Evolutionary conservation across 306 rosid genomes (phyloP).

Genomic region (Aeschynomene evenia): DNA sequence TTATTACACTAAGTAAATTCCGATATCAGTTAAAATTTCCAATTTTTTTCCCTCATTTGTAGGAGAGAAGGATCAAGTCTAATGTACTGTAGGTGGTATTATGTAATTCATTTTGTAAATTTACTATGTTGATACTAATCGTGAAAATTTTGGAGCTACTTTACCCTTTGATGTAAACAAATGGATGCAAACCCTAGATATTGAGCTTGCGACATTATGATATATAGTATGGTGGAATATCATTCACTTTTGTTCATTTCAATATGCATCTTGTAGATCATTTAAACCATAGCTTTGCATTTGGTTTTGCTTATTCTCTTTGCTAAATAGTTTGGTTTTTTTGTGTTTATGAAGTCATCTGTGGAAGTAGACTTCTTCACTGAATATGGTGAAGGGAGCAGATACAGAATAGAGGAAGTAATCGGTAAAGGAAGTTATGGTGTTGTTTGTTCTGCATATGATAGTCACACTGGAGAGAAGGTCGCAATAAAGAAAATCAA

Average conservation of each 20-base stretch:
- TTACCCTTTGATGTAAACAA: neutral
- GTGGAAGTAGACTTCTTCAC: slow-evolving; percentile 96
- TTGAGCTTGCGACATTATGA: neutral
- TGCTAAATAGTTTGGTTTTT: slow-evolving; percentile 27
- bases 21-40: neutral
- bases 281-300: neutral
- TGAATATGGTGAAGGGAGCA: slow-evolving; percentile 95
- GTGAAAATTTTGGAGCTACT: neutral
- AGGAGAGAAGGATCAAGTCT: neutral
- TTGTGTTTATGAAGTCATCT: slow-evolving; percentile 62
- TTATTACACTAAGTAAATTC: neutral
- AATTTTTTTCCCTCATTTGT: neutral
- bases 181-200: slow-evolving; percentile 1
- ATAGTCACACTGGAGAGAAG: slow-evolving; percentile 86
- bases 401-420: slow-evolving; percentile 98
- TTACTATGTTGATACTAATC: neutral
- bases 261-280: slow-evolving; percentile 1
- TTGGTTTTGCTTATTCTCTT: slow-evolving; percentile 14
- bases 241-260: neutral
- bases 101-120: neutral
- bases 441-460: slow-evolving; percentile 97
- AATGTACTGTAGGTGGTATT: slow-evolving; percentile 1
- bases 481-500: slow-evolving; percentile 98
- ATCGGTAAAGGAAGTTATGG: slow-evolving; percentile 99
- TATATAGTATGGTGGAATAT: neutral